Evolutionary conservation across 208 protist species (phyloP), one percentile per base, ranked within the genome.

Genomic region (Willaertia magna): DNA sequence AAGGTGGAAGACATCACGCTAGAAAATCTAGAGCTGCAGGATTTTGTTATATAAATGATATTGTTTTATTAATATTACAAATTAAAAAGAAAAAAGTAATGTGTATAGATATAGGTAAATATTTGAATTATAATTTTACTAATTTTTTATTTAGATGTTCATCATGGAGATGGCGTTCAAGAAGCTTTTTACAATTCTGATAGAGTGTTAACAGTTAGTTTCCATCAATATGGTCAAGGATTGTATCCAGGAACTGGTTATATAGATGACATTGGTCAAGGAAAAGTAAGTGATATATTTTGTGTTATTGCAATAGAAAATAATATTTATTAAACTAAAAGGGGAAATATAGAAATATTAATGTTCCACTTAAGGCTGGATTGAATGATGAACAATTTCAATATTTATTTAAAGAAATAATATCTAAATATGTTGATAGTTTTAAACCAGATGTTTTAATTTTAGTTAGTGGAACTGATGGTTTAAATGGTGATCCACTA

Each of bases 41-140:
- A 1, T 99, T 99, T 88, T 99, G 99, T 93, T 99, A 99, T 91
- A 94, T 99, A 42, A 99, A 99, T 89, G 99, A 99, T 91, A 98
- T 99, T 90, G 98, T 99, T 1, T 90, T 99, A 14, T 97, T 91
- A 43, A 99, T 99, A 55, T 91, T 99, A 22, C 97, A 99, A 81
- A 92, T 99, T 18, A 91, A 99, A 43, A 98, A 97, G 42, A 76
- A 46, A 44, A 14, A 18, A 26, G n/a, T 87, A 1, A 11, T 87
- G 14, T 85, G 26, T 40, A 79, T 87, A 49, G 39, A 48, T 79
- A 94, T 94, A 49, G n/a, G n/a, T n/a, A n/a, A n/a, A n/a, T n/a
- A n/a, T n/a, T n/a, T n/a, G n/a, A n/a, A n/a, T n/a, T n/a, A n/a
- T n/a, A n/a, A n/a, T n/a, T n/a, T n/a, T n/a, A n/a, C n/a, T n/a